These are phyloP conservation scores for Cadophora gregata DNA, from an alignment of 2,329 filamentous ascomycete species.

Conservation along the genomic window DNA sequence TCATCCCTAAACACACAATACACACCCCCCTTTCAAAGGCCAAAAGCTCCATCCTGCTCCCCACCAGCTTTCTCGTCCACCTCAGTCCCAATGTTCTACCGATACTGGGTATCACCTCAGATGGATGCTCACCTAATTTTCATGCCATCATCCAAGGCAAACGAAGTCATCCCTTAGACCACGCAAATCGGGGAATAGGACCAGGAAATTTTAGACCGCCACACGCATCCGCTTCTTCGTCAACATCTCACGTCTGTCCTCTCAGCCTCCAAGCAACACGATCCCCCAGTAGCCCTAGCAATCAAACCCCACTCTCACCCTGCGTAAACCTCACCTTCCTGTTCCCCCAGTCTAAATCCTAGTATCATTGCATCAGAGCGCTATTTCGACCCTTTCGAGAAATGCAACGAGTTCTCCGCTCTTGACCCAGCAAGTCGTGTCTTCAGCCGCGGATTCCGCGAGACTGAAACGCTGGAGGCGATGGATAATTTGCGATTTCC, in stretches of 20 bases:
- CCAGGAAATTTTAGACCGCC: background rate
- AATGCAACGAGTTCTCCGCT: background rate
- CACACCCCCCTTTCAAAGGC: background rate
- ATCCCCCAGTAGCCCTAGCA: too few species aligned
- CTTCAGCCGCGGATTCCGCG: conserved; percentile 18
- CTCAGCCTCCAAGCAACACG: background rate
- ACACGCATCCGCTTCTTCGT: background rate
- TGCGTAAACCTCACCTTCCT: too few species aligned
- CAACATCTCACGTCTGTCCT: background rate
- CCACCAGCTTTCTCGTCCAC: conserved; percentile 17
- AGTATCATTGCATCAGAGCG: background rate
- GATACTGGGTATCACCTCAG: background rate
- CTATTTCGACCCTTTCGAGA: conserved; percentile 25
- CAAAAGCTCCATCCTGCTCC: background rate
- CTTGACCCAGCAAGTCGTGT: conserved; percentile 5
- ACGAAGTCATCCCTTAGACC: background rate
- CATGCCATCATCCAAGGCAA: conserved; percentile 16
- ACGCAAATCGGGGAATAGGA: background rate
- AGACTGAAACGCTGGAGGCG: conserved; percentile 10
- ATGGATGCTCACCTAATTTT: background rate
- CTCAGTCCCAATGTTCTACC: background rate
- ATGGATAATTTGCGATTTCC: conserved; percentile 10
- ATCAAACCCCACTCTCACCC: too few species aligned
- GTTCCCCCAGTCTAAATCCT: too few species aligned
- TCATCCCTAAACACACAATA: conserved; percentile 10